Percentiles rank a stretch among this genome's conserved stretches.
Conservation (phyloP, 805 yeast species). For the Sugiyamaella marilandica region DNA sequence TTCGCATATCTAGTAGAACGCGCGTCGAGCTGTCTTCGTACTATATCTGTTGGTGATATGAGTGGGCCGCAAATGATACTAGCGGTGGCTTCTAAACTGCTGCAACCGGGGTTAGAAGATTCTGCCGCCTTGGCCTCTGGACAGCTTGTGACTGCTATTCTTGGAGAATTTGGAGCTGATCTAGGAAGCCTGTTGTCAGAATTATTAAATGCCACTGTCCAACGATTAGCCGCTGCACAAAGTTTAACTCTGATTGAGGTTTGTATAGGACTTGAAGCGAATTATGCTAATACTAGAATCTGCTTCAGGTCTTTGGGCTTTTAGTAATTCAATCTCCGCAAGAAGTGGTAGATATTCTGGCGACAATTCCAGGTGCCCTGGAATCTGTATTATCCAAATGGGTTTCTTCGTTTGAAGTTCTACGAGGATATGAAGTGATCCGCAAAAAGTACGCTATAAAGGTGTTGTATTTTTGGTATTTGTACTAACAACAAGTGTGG, state of each 20-base stretch:
- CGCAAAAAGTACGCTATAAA: constrained; percentile 37
- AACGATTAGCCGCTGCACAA: constrained; percentile 58
- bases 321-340: constrained; percentile 58
- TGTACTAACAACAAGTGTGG: constrained; percentile 39
- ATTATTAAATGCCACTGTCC: constrained; percentile 69
- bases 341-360: constrained; percentile 60
- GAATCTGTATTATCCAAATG: constrained; percentile 65
- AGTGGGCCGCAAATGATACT: constrained; percentile 54
- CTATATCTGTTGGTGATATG: constrained; percentile 6
- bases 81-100: constrained; percentile 58
- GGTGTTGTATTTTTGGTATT: neutral
- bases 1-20: constrained; percentile 54
- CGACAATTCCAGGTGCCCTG: constrained; percentile 43
- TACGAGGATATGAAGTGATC: constrained; percentile 73
- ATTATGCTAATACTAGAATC: constrained; percentile 35
- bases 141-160: constrained; percentile 53
- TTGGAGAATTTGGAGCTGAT: constrained; percentile 46
- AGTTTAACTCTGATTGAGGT: constrained; percentile 66
- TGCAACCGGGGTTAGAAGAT: constrained; percentile 69
- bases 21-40: constrained; percentile 28
- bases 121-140: constrained; percentile 81
- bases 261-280: neutral
- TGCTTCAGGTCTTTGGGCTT: constrained; percentile 70
- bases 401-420: constrained; percentile 75
- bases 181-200: constrained; percentile 41